Conservation (phyloP, 495 filamentous ascomycete genomes). For the Neurospora africana region DNA sequence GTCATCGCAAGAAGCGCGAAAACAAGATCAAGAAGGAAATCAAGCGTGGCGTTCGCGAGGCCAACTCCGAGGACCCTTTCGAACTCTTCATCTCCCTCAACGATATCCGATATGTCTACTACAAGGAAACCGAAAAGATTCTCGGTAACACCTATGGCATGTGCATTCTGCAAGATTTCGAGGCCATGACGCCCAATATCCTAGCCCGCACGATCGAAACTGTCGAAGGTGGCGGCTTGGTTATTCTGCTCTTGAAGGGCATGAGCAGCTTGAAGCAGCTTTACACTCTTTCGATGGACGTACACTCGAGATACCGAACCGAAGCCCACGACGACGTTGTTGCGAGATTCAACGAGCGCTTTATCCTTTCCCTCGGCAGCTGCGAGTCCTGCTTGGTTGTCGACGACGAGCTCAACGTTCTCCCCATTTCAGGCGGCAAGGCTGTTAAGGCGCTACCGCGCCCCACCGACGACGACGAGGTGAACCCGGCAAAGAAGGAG, state of each 20-base stretch:
- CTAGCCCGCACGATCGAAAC: slow-evolving; percentile 93
- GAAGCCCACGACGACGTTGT: slow-evolving; percentile 94
- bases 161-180: slow-evolving; percentile 97
- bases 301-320: slow-evolving; percentile 92
- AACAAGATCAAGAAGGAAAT: slow-evolving; percentile 97
- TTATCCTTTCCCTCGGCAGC: slow-evolving; percentile 87
- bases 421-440: slow-evolving; percentile 95
- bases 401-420: slow-evolving; percentile 94
- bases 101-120: slow-evolving; percentile 97
- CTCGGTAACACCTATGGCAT: slow-evolving; percentile 97
- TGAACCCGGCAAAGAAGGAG: slow-evolving; percentile 59
- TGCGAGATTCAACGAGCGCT: slow-evolving; percentile 95
- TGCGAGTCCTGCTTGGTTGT: slow-evolving; percentile 93
- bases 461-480: slow-evolving; percentile 54
- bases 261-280: slow-evolving; percentile 97
- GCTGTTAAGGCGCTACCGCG: slow-evolving; percentile 76
- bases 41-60: slow-evolving; percentile 86
- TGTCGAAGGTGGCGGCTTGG: slow-evolving; percentile 90
- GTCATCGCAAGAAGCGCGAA: slow-evolving; percentile 92
- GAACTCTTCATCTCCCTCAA: slow-evolving; percentile 95
- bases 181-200: slow-evolving; percentile 93
- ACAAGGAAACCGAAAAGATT: slow-evolving; percentile 99
- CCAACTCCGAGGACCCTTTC: slow-evolving; percentile 94
- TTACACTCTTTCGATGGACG: slow-evolving; percentile 95
- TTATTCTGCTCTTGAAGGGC: slow-evolving; percentile 82